Conservation (phyloP, 306 rosid genomes). For the Cucurbita moschata region DNA sequence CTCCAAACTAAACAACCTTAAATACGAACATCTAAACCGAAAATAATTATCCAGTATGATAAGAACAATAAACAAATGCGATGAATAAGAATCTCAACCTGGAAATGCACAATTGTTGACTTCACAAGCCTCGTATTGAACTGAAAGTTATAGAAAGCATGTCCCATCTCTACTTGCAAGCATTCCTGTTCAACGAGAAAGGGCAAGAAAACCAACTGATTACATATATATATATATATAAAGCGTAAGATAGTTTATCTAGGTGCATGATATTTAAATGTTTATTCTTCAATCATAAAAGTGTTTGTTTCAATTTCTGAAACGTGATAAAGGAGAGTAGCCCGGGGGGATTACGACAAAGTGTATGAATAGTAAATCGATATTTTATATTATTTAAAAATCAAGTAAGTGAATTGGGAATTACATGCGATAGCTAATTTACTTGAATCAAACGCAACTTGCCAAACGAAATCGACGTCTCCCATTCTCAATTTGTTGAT, state of each 20-base stretch:
- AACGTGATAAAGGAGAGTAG: not conserved
- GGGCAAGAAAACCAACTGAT: not conserved
- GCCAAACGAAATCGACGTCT: not conserved
- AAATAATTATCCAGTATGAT: not conserved
- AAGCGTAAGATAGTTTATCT: not conserved
- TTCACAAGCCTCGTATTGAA: conserved; percentile 89
- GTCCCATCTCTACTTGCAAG: conserved; percentile 50
- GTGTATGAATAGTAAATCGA: not conserved
- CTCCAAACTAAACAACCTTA: not conserved
- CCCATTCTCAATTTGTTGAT: not conserved
- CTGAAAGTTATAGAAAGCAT: conserved; percentile 60
- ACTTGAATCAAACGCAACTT: conserved; percentile 4
- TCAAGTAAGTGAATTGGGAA: not conserved
- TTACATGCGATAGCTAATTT: not conserved
- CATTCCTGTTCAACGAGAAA: conserved; percentile 35
- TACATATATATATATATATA: not conserved
- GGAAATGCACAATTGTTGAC: conserved; percentile 81
- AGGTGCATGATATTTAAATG: not conserved
- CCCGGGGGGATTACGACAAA: not conserved
- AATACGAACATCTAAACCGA: not conserved
- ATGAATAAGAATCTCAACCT: conserved; percentile 39
- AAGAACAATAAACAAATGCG: not conserved
- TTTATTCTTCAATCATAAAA: not conserved
- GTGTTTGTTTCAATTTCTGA: not conserved
- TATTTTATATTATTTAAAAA: not conserved